phyloP scores from a whole-genome alignment of 306 rosid species.

The Quercus engelmannii region DNA sequence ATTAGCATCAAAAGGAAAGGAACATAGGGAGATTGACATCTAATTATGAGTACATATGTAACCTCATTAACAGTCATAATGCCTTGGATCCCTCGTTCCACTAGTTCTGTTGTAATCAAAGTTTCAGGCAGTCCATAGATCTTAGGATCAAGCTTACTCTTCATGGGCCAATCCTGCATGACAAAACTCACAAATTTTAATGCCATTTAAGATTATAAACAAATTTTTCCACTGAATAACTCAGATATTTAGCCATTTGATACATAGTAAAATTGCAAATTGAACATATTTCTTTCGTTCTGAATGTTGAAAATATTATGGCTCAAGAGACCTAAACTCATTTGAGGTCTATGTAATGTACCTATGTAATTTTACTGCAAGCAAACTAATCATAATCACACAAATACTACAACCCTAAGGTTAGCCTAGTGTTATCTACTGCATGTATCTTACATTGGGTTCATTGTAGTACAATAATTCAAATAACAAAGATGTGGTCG shows the following conservation, averaged over 20 bases:
- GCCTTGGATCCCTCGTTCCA: not conserved
- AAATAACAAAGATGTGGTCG: too few species aligned
- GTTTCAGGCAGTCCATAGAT: not conserved
- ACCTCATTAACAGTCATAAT: not conserved
- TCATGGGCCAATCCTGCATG: constrained; percentile 20
- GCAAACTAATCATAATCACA: too few species aligned
- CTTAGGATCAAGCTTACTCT: not conserved
- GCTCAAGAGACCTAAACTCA: too few species aligned
- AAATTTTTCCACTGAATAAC: not conserved
- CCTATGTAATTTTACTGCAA: too few species aligned
- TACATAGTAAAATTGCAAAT: too few species aligned
- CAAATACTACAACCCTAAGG: not conserved
- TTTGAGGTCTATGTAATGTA: not conserved
- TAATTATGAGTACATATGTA: not conserved
- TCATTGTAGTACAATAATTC: not conserved
- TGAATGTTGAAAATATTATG: too few species aligned
- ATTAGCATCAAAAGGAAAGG: not conserved
- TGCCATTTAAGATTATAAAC: too few species aligned
- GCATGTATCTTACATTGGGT: too few species aligned
- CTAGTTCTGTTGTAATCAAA: not conserved
- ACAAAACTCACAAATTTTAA: not conserved
- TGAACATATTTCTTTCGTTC: too few species aligned
- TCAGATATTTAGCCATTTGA: not conserved
- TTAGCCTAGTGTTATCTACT: not conserved
- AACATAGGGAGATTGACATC: too few species aligned